Percentiles rank a stretch among this genome's conserved stretches.
phyloP scores from a whole-genome alignment of 768 basidiomycete species.

The Termitomyces sp. region DNA sequence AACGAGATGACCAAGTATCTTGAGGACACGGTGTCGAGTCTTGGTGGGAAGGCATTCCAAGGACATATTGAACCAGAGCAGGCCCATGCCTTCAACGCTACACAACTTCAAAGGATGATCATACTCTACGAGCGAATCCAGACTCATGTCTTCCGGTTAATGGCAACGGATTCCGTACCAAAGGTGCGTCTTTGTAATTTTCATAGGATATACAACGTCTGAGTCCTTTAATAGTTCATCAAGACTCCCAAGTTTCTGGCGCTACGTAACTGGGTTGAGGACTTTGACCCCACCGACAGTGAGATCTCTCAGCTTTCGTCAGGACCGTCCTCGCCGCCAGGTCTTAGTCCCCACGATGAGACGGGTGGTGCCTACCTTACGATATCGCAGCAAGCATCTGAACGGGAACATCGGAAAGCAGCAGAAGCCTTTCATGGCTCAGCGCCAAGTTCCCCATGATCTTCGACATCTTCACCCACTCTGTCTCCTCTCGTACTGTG shows the following conservation, averaged over 20 bases:
- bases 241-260: conserved; percentile 80
- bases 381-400: conserved; percentile 73
- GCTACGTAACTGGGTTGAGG: conserved; percentile 73
- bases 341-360: conserved; percentile 59
- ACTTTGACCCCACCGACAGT: conserved; percentile 61
- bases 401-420: conserved; percentile 49
- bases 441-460: conserved; percentile 20
- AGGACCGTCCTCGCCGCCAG: conserved; percentile 62
- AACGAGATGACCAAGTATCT: conserved; percentile 93
- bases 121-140: conserved; percentile 94
- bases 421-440: conserved; percentile 11
- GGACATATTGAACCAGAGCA: conserved; percentile 80
- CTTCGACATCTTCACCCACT: conserved; percentile 8
- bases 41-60: conserved; percentile 72
- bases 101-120: conserved; percentile 92
- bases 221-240: conserved; percentile 56
- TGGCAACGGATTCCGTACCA: conserved; percentile 99
- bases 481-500: conserved; percentile 17
- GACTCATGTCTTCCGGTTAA: conserved; percentile 91
- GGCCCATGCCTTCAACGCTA: conserved; percentile 83
- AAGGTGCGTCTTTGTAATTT: conserved; percentile 48
- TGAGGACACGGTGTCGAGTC: conserved; percentile 76
- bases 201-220: conserved; percentile 7
- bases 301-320: conserved; percentile 51
- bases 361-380: conserved; percentile 84